These are phyloP conservation scores for Psidium friedrichsthalianum DNA, from an alignment of 345 rosid species.

Conservation along the genomic window DNA sequence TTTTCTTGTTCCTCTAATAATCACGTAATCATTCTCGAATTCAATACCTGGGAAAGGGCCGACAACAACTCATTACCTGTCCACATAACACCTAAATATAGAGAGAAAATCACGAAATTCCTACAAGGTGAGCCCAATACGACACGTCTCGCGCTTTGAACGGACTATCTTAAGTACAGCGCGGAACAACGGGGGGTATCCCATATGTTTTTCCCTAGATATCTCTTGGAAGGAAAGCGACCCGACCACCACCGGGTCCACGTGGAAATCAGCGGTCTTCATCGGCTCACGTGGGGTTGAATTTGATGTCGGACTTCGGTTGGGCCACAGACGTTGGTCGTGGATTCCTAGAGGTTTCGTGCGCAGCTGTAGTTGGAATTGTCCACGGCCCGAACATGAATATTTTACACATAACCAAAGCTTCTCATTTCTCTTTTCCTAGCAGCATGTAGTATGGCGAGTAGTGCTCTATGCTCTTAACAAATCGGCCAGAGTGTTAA, in stretches of 20 bases:
- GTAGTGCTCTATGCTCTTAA: neutral
- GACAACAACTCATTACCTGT: neutral
- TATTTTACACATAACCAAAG: neutral
- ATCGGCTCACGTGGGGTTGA: neutral
- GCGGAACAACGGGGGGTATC: no score
- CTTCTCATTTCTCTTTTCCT: neutral
- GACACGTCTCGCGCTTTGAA: no score
- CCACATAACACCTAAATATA: neutral
- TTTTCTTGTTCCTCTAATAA: neutral
- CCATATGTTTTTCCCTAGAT: no score
- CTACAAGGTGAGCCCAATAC: no score
- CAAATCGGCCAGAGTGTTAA: neutral
- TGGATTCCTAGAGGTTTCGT: neutral
- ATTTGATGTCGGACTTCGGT: neutral
- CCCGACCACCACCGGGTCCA: neutral
- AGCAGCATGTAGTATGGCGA: neutral
- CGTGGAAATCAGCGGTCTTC: neutral
- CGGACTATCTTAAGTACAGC: no score
- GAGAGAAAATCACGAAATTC: no score
- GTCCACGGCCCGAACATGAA: neutral
- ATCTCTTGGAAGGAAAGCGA: neutral
- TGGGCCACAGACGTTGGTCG: neutral
- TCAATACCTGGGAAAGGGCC: neutral
- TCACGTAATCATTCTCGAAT: neutral
- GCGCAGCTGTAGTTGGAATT: neutral